These are phyloP conservation scores for Aspergillus carbonarius DNA, from an alignment of 2,329 filamentous ascomycete genomes.

Conservation along the genomic window DNA sequence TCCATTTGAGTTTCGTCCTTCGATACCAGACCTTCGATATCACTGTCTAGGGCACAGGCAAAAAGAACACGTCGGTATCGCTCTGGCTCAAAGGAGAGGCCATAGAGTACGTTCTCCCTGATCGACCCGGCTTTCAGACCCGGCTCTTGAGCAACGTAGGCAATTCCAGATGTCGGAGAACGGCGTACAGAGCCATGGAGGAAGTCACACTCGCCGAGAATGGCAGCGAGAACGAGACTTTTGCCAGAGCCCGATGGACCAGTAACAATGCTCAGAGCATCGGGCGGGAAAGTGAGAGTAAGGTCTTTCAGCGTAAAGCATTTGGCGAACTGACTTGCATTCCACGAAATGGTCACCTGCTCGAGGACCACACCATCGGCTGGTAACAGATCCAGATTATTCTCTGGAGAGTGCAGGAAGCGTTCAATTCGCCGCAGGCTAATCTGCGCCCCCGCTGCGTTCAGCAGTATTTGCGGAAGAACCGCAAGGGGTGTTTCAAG, in stretches of 20 bases:
- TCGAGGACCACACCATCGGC: slow-evolving; percentile 1
- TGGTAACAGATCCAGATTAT: background rate
- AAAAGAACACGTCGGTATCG: background rate
- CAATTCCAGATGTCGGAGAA: background rate
- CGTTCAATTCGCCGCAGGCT: background rate
- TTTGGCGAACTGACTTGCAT: background rate
- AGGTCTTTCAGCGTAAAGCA: background rate
- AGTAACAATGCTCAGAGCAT: background rate
- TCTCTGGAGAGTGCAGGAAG: background rate
- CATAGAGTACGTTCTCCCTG: slow-evolving; percentile 2
- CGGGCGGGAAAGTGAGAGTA: background rate
- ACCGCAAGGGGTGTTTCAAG: background rate
- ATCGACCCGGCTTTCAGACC: background rate
- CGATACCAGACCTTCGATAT: background rate
- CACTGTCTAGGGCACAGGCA: background rate
- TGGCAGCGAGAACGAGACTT: slow-evolving; percentile 1
- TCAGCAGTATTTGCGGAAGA: slow-evolving; percentile 1
- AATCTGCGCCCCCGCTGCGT: background rate
- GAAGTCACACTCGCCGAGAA: background rate
- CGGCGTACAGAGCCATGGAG: background rate
- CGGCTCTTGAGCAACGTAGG: slow-evolving; percentile 1
- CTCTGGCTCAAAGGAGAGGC: background rate
- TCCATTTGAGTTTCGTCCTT: slow-evolving; percentile 1
- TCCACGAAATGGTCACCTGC: slow-evolving; percentile 3
- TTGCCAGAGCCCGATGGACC: slow-evolving; percentile 2